Evolutionary conservation across 1,139 yeast genomes (phyloP), one percentile per base, ranked within the genome.

Genomic region (Arxiozyma heterogenica): DNA sequence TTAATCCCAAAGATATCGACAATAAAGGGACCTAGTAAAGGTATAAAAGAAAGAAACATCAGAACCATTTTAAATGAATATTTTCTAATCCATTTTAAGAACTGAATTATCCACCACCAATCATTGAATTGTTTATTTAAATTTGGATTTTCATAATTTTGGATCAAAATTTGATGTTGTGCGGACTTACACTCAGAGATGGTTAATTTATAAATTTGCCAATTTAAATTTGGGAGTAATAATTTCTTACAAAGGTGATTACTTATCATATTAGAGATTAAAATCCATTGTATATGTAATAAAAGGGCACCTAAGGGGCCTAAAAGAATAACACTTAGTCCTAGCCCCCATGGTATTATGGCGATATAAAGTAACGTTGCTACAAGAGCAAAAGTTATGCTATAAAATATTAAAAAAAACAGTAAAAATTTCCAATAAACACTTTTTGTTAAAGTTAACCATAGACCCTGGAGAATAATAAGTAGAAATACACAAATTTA

Each of bases 231-330:
- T 9, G 64, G 56, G 17, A 66, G 51, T 6, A 66, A 44, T 34
- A 66, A 48, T 21, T 59, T 57, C 46, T 62, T 60, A 21, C 63
- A 60, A 30, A 65, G 52, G 11, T 58, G 47, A 18, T 60, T 54
- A 1, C 70, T 59, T 1, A 66, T 43, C 5, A 65, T 58, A 54
- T 62, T 64, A 0, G 68, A 59, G 43, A 63, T 58, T n/a, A 65
- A 38, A 4, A 64, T 18, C 61, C 67, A 63, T 52, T 66, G 67
- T 8, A 64, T 50, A 43, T 63, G 64, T 21, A 61, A 63, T 41
- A 64, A 50, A 3, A 64, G 41, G 11, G 62, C 46, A n/a, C 70
- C 69, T 30, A 65, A 38, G 4, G 68, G 68, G 1, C 70, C 70
- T 27, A 65, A 52, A 3, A 63, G 18, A 12, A 47, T 44, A 20